phyloP scores from a whole-genome alignment of 1,284 basidiomycete species.

The Apiotrichum mycotoxinovorans region DNA sequence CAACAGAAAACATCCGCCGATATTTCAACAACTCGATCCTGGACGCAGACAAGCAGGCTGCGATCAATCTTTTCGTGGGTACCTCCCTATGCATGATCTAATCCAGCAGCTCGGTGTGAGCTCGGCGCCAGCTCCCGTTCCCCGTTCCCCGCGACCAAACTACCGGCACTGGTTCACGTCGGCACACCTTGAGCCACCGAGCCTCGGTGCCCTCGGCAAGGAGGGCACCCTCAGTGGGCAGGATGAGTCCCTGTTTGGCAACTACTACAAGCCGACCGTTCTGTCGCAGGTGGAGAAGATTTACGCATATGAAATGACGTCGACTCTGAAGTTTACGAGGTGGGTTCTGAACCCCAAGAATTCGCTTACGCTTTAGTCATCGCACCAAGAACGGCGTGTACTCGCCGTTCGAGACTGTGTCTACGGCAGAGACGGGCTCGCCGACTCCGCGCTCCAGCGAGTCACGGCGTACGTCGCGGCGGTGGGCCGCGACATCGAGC shows the following conservation, averaged over 20 bases:
- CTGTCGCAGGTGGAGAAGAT: slow-evolving; percentile 58
- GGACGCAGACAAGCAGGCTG: slow-evolving; percentile 95
- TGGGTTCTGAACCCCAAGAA: slow-evolving; percentile 25
- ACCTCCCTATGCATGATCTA: not conserved
- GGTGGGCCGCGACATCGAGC: slow-evolving; percentile 21
- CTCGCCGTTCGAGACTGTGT: slow-evolving; percentile 40
- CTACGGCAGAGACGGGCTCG: not conserved
- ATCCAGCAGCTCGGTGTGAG: slow-evolving; percentile 65
- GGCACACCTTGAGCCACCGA: slow-evolving; percentile 62
- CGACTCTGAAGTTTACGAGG: slow-evolving; percentile 24
- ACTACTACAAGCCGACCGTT: slow-evolving; percentile 79
- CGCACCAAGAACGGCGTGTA: slow-evolving; percentile 32
- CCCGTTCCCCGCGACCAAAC: slow-evolving; percentile 50
- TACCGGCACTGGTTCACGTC: slow-evolving; percentile 81
- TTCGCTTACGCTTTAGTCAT: slow-evolving; percentile 24
- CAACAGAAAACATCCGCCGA: slow-evolving; percentile 74
- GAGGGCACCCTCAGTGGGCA: slow-evolving; percentile 24
- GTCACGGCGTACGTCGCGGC: slow-evolving; percentile 37
- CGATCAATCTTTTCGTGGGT: slow-evolving; percentile 82
- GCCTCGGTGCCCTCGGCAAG: slow-evolving; percentile 20
- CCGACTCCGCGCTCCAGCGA: slow-evolving; percentile 5
- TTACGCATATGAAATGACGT: slow-evolving; percentile 49
- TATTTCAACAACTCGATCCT: slow-evolving; percentile 95
- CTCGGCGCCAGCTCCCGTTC: slow-evolving; percentile 3
- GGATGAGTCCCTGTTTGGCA: slow-evolving; percentile 70